Base-by-base conservation (phyloP, 2,329 filamentous ascomycete species). In the Chalaropsis ovoidea region DNA sequence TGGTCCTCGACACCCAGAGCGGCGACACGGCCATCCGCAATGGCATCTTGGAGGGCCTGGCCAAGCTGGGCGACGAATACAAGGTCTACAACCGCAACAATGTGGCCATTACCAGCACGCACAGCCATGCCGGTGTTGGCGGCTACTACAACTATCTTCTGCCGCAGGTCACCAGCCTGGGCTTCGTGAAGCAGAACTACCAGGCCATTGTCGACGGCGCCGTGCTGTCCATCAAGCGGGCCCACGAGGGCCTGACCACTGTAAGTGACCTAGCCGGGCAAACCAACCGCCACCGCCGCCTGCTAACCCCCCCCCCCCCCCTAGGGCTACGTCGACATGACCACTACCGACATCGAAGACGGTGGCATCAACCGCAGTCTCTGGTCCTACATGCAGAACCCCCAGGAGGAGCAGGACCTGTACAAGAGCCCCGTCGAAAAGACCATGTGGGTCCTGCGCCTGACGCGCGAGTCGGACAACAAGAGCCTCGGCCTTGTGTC, bases 131-230 rank as follows among this genome's bases (percentile, higher is more conserved):
- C 19, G 91, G 90, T 0, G 91, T 92, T 0, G 92, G 89, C 3
- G 92, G 88, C 17, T 96, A 90, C 90, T 80, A 94, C 72, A 96
- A 96, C 74, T 96, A 96, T 72, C 81, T 96, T 10, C 79, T 96
- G 15, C 92, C 91, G 10, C 91, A 96, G 72, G 87, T 96, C 70
- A 93, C 91, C 0, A 93, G 87, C 72, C 82, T 87, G 68, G 92
- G 92, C 0, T 96, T 96, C 71, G 83, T 91, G 74, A 86, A 86
- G 73, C 88, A 94, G 73, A 92, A 89, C 71, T 95, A 94, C 72
- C 82, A 85, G 69, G 91, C 92, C 45, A 90, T 96, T 69, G 90
- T 96, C 0, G 86, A 94, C 69, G 92, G 92, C 2, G 87, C 89
- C 5, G 73, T 95, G 4, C 76, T 89, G 5, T 93, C 91, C 52